These are phyloP conservation scores for Russula sp. DNA, from an alignment of 768 basidiomycete species.

Conservation along the genomic window DNA sequence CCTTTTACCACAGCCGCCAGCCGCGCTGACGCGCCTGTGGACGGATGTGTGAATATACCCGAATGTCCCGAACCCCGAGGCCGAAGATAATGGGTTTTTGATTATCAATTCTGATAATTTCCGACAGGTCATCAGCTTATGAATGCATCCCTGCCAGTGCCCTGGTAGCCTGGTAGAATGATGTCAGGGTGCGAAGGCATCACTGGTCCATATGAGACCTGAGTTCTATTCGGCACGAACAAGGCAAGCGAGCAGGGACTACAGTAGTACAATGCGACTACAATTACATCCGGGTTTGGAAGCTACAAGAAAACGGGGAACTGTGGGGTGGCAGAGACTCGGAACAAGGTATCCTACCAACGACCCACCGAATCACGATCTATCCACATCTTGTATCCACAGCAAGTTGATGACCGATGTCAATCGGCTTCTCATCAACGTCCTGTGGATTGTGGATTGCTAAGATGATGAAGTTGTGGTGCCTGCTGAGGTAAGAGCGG, in stretches of 20 bases:
- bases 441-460: background rate
- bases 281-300: background rate
- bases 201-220: background rate
- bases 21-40: background rate
- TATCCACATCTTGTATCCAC: background rate
- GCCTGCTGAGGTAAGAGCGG: slow-evolving; percentile 3
- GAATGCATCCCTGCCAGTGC: too few species aligned
- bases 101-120: background rate
- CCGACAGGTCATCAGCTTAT: background rate
- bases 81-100: background rate
- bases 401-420: background rate
- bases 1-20: background rate
- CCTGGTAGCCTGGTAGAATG: background rate
- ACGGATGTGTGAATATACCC: background rate
- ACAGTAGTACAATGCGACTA: background rate
- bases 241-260: background rate
- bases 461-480: slow-evolving; percentile 1
- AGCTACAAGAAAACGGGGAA: background rate
- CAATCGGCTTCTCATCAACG: background rate
- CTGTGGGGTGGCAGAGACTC: background rate
- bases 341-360: background rate
- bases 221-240: background rate
- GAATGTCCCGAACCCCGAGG: background rate
- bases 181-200: slow-evolving; percentile 7
- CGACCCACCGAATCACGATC: background rate